phyloP scores from a whole-genome alignment of 495 filamentous ascomycete genomes.

The Barbatosphaeria neglecta region DNA sequence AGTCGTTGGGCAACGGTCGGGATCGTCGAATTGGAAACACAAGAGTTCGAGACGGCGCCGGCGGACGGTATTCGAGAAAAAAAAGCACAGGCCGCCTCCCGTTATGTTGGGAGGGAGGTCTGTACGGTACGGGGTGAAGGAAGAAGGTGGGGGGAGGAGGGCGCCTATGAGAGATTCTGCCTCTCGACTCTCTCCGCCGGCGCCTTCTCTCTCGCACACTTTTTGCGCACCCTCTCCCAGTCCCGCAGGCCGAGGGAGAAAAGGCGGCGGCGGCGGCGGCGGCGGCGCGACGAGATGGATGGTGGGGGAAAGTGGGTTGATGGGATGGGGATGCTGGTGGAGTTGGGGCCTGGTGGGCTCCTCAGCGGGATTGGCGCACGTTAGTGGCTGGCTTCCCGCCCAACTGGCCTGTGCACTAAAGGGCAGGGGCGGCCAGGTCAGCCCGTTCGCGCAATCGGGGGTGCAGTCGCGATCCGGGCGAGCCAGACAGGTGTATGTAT shows the following conservation, averaged over 20 bases:
- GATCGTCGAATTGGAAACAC: background rate
- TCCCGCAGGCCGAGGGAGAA: background rate
- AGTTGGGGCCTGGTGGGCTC: no score
- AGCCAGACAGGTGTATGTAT: background rate
- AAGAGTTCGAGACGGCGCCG: background rate
- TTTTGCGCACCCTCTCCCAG: background rate
- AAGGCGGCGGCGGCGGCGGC: background rate
- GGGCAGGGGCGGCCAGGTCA: background rate
- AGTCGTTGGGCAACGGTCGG: background rate
- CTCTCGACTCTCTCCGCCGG: background rate
- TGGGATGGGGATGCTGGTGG: background rate
- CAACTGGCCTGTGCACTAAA: slow-evolving; percentile 1
- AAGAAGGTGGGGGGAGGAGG: background rate
- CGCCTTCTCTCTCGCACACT: background rate
- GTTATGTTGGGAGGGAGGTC: background rate
- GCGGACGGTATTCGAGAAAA: background rate
- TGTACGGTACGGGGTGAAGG: background rate
- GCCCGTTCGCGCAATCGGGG: background rate
- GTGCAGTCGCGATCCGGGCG: background rate
- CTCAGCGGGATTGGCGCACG: background rate
- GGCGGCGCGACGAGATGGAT: background rate
- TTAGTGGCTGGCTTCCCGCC: background rate
- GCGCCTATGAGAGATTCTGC: background rate
- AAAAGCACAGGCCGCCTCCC: background rate
- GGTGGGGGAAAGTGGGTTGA: background rate